Conservation (phyloP, 257 asterid genomes). For the Gentiana macrophylla region DNA sequence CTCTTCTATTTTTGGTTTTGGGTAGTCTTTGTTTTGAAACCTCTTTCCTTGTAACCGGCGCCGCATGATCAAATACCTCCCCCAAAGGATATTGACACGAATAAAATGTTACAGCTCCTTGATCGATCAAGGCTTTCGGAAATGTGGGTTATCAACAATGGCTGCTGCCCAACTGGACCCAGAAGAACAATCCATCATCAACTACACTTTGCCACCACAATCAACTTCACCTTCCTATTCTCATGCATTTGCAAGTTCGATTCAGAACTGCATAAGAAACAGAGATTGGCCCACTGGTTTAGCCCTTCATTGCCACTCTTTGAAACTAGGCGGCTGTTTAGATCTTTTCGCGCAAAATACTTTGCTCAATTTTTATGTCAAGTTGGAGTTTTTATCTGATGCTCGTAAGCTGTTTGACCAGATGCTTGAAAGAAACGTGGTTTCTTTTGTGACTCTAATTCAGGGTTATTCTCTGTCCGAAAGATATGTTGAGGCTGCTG, state of each 20-base stretch:
- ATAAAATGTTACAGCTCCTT: neutral
- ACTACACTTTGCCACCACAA: constrained; percentile 6
- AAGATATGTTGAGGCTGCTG: constrained; percentile 16
- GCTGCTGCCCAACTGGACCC: constrained; percentile 5
- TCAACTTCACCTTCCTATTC: constrained; percentile 36
- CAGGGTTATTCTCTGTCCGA: constrained; percentile 18
- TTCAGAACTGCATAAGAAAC: constrained; percentile 19
- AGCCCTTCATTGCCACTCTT: constrained; percentile 18
- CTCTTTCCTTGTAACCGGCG: too few relatives aligned
- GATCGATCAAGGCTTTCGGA: neutral
- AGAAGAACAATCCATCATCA: constrained; percentile 11
- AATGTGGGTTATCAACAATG: constrained; percentile 11
- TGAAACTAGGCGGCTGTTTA: constrained; percentile 22
- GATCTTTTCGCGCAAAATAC: constrained; percentile 67
- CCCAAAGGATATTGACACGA: constrained; percentile 14
- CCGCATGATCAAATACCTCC: constrained; percentile 19
- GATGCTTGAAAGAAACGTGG: constrained; percentile 25
- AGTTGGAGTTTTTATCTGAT: constrained; percentile 20
- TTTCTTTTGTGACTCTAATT: constrained; percentile 38
- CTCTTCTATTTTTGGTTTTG: too few relatives aligned
- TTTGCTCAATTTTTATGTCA: constrained; percentile 35
- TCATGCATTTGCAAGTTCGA: constrained; percentile 22
- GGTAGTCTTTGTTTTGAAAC: too few relatives aligned
- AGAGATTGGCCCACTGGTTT: constrained; percentile 10
- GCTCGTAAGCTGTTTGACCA: constrained; percentile 28